Evolutionary conservation across 2,329 filamentous ascomycete species (phyloP).

Genomic region (Neurospora sp.): DNA sequence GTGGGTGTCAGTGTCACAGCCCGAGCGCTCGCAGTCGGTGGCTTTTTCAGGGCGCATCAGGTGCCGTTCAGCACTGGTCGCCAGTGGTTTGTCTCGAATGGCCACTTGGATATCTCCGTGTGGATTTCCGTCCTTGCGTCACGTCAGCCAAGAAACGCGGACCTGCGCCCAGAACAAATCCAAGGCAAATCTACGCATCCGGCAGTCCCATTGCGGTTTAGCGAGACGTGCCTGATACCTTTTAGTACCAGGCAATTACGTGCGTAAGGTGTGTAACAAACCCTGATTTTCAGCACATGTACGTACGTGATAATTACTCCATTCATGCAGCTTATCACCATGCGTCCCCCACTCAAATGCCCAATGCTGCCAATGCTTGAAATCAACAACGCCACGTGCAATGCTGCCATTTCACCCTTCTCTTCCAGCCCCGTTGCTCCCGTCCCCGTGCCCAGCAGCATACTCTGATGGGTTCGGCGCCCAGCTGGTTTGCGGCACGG

Average conservation of each 20-base stretch:
- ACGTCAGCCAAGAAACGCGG: not conserved
- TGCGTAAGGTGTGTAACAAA: not conserved
- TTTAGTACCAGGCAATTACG: not conserved
- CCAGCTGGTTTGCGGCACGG: not conserved
- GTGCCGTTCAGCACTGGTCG: not conserved
- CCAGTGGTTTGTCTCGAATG: not conserved
- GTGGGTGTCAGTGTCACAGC: not conserved
- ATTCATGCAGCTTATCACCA: not conserved
- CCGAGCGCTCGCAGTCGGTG: not conserved
- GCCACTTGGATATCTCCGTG: not conserved
- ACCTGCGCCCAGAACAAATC: not conserved
- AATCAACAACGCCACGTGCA: not conserved
- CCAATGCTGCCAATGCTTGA: not conserved
- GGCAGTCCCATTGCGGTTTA: not conserved
- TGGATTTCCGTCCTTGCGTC: not conserved
- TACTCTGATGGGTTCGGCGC: not conserved
- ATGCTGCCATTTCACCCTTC: not conserved
- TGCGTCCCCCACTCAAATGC: not conserved
- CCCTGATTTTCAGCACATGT: not conserved
- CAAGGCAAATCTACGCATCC: not conserved
- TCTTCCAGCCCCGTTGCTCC: not conserved
- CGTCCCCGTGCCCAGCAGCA: not conserved
- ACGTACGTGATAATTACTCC: not conserved
- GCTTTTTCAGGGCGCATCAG: not conserved
- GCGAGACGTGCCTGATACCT: not conserved